These are phyloP conservation scores for Pythium dissotocum DNA, from an alignment of 352 stramenopile species.

Conservation along the genomic window DNA sequence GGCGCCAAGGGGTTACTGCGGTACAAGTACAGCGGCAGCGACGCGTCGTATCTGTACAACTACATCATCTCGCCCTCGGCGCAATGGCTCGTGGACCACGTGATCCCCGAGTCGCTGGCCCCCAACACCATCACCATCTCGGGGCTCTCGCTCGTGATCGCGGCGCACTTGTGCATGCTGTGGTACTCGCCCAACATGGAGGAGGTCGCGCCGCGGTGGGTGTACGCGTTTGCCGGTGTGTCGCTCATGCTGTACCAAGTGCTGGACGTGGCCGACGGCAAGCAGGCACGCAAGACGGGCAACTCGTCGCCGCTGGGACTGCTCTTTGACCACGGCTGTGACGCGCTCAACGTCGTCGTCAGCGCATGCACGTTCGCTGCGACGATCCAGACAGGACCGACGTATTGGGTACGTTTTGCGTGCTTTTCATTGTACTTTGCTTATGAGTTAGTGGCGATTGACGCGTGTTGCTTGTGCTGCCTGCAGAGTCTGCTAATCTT, in stretches of 20 bases:
- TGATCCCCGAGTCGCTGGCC: constrained; percentile 68
- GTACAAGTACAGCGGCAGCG: constrained; percentile 88
- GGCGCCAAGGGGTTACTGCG: constrained; percentile 66
- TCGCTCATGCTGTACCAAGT: constrained; percentile 82
- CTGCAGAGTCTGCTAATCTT: constrained; percentile 72
- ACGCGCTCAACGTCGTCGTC: constrained; percentile 83
- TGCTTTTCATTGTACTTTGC: too few relatives aligned
- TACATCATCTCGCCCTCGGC: constrained; percentile 74
- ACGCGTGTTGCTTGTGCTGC: not conserved
- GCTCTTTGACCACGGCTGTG: constrained; percentile 86
- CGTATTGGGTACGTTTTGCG: constrained; percentile 56
- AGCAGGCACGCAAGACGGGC: constrained; percentile 84
- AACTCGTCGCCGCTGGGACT: constrained; percentile 85
- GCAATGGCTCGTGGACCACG: constrained; percentile 73
- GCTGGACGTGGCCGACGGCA: constrained; percentile 85
- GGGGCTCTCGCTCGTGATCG: constrained; percentile 65
- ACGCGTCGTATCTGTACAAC: constrained; percentile 84
- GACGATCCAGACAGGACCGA: constrained; percentile 84
- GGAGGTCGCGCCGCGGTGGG: constrained; percentile 68
- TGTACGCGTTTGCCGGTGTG: constrained; percentile 66
- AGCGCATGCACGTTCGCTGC: constrained; percentile 83
- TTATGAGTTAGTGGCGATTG: not conserved
- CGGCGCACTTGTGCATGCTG: constrained; percentile 76
- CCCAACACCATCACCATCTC: constrained; percentile 87
- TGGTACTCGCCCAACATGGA: constrained; percentile 87